These are phyloP conservation scores for Aspergillus sparsus DNA, from an alignment of 495 filamentous ascomycete genomes.

Conservation along the genomic window DNA sequence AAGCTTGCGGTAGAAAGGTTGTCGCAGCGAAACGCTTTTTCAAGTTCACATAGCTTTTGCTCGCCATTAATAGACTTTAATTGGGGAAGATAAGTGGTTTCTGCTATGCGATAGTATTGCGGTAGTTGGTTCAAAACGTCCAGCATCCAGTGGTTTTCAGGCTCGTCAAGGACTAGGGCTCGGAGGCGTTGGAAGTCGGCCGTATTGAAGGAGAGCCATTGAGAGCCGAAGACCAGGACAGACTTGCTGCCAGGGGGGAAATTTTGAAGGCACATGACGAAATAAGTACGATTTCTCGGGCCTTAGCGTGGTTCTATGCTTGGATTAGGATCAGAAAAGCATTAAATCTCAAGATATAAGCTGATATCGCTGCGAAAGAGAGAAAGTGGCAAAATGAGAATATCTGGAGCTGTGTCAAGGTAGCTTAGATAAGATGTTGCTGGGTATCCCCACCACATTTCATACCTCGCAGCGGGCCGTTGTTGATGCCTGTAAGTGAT, in stretches of 20 bases:
- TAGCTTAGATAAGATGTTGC: too few species aligned
- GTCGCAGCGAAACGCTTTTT: conserved; percentile 29
- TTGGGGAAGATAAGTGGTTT: conserved; percentile 25
- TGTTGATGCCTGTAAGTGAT: not conserved
- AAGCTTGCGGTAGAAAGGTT: conserved; percentile 19
- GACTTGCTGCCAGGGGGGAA: conserved; percentile 3
- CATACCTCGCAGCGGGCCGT: not conserved
- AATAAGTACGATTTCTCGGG: too few species aligned
- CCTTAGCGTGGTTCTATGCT: too few species aligned
- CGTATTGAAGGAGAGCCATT: conserved; percentile 36
- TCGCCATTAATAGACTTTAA: conserved; percentile 25
- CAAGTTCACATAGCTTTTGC: conserved; percentile 28
- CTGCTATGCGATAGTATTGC: conserved; percentile 32
- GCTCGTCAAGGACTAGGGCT: conserved; percentile 28
- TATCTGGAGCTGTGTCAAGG: too few species aligned
- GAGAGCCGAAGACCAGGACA: conserved; percentile 36
- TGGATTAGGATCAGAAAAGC: too few species aligned
- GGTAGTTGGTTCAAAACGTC: conserved; percentile 31
- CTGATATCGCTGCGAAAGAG: too few species aligned
- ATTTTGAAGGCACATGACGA: conserved; percentile 5
- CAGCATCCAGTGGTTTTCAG: conserved; percentile 33
- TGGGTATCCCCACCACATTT: not conserved
- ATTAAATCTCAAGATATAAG: too few species aligned
- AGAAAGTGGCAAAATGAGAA: too few species aligned
- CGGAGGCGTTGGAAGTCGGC: conserved; percentile 31